Conservation (phyloP, 192 early-diverging fungal species). For the Coemansia sp. region DNA sequence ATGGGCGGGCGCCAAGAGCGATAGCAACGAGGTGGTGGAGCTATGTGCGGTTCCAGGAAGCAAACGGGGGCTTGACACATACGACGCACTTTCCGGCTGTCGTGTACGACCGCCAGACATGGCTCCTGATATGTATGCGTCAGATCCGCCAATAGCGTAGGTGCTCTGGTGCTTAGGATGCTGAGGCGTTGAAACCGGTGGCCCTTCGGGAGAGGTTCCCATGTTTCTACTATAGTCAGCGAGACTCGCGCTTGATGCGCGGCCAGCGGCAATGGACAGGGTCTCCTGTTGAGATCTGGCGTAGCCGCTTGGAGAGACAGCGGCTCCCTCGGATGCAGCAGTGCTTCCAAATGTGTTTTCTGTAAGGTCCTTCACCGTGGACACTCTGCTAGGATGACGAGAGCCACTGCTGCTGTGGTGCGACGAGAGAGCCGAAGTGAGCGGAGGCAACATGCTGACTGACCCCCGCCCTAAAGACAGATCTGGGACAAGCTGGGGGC, state of each 20-base stretch:
- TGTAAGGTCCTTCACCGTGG: background rate
- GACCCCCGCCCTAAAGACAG: conserved; percentile 22
- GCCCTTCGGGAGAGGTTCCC: conserved; percentile 27
- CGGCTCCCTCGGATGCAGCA: background rate
- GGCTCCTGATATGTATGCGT: conserved; percentile 9
- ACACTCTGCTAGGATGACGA: conserved; percentile 16
- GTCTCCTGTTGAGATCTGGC: background rate
- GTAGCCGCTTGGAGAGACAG: background rate
- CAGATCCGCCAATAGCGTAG: background rate
- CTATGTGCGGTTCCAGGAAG: conserved; percentile 37
- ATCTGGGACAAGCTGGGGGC: conserved; percentile 49
- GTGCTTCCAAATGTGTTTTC: conserved; percentile 6
- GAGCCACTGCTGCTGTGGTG: conserved; percentile 19
- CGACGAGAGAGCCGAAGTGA: conserved; percentile 39
- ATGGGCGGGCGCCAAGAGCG: conserved; percentile 23
- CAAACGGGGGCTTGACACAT: conserved; percentile 38
- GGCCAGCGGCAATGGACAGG: background rate
- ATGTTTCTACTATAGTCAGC: background rate
- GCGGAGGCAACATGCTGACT: conserved; percentile 22
- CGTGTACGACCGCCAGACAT: conserved; percentile 16
- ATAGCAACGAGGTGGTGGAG: conserved; percentile 45
- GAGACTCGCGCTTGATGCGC: background rate
- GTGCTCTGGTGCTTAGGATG: conserved; percentile 13
- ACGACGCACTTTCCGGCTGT: conserved; percentile 15
- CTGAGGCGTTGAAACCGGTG: conserved; percentile 5